Percentiles rank a stretch among this genome's conserved stretches.
Evolutionary conservation across 2,329 filamentous ascomycete species (phyloP).

Genomic region (Didymella pomorum): DNA sequence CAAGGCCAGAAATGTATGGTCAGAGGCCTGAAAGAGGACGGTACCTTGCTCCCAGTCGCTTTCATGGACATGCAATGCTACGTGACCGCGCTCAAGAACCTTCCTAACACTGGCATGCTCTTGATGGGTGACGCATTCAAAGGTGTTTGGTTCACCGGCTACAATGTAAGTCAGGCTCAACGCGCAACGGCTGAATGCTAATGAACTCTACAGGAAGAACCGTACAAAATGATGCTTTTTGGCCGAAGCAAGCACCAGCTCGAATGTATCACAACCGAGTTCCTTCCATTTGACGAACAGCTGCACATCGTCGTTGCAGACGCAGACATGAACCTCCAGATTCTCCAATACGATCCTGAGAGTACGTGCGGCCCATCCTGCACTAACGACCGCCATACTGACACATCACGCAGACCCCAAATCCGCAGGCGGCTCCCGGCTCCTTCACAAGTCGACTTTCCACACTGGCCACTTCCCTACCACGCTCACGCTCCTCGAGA

Average conservation of each 20-base stretch:
- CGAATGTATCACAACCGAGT: slow-evolving; percentile 82
- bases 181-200: slow-evolving; percentile 12
- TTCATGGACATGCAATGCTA: slow-evolving; percentile 99
- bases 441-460: slow-evolving; percentile 89
- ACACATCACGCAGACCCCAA: slow-evolving; percentile 74
- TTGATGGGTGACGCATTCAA: slow-evolving; percentile 90
- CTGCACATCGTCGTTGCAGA: slow-evolving; percentile 85
- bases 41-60: slow-evolving; percentile 87
- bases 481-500: slow-evolving; percentile 77
- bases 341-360: slow-evolving; percentile 94
- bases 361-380: slow-evolving; percentile 63
- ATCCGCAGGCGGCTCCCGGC: slow-evolving; percentile 84
- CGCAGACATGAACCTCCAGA: slow-evolving; percentile 83
- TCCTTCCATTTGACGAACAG: slow-evolving; percentile 84
- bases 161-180: slow-evolving; percentile 64
- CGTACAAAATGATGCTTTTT: slow-evolving; percentile 92
- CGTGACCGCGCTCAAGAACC: slow-evolving; percentile 82
- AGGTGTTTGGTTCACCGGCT: slow-evolving; percentile 95
- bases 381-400: not conserved
- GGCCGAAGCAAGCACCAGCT: slow-evolving; percentile 83
- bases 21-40: slow-evolving; percentile 92
- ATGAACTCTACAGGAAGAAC: slow-evolving; percentile 71
- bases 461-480: slow-evolving; percentile 82
- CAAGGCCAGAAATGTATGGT: slow-evolving; percentile 99
- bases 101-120: slow-evolving; percentile 83